phyloP scores from a whole-genome alignment of 2,329 filamentous ascomycete genomes.

The Fusarium chlamydosporum region DNA sequence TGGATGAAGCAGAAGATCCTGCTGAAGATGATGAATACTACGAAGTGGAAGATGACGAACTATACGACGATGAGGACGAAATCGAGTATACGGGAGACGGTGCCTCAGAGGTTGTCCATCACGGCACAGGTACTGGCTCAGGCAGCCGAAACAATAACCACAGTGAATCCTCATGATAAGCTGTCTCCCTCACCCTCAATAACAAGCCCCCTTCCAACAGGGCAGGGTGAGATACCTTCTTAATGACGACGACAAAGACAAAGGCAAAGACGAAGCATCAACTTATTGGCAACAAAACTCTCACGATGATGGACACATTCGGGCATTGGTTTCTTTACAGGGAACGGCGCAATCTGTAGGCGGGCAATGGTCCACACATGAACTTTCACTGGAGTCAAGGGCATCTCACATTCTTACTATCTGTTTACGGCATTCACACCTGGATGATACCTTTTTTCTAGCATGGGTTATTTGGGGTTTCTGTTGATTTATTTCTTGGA shows the following conservation, averaged over 20 bases:
- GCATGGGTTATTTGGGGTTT: constrained; percentile 32
- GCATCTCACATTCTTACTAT: constrained; percentile 39
- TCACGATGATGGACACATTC: constrained; percentile 37
- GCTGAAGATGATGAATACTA: constrained; percentile 50
- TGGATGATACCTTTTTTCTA: constrained; percentile 47
- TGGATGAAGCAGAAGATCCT: constrained; percentile 48
- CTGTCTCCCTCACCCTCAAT: constrained; percentile 11
- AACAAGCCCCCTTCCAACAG: constrained; percentile 8
- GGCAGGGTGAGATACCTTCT: constrained; percentile 24
- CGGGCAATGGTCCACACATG: constrained; percentile 41
- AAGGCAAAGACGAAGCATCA: constrained; percentile 43
- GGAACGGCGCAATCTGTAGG: constrained; percentile 45
- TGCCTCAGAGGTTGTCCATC: constrained; percentile 49
- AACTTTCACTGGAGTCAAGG: constrained; percentile 46
- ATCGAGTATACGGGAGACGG: constrained; percentile 50
- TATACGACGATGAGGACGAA: constrained; percentile 47
- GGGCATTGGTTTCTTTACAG: constrained; percentile 34
- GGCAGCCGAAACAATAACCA: constrained; percentile 48
- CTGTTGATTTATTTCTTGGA: constrained; percentile 25
- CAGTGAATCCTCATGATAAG: constrained; percentile 50
- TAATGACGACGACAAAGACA: constrained; percentile 49
- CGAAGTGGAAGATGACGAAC: constrained; percentile 50
- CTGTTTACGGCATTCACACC: constrained; percentile 43
- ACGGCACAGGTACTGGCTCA: constrained; percentile 50
- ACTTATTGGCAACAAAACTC: constrained; percentile 33